These are phyloP conservation scores for Talaromyces sp. DNA, from an alignment of 2,329 filamentous ascomycete species.

Conservation along the genomic window DNA sequence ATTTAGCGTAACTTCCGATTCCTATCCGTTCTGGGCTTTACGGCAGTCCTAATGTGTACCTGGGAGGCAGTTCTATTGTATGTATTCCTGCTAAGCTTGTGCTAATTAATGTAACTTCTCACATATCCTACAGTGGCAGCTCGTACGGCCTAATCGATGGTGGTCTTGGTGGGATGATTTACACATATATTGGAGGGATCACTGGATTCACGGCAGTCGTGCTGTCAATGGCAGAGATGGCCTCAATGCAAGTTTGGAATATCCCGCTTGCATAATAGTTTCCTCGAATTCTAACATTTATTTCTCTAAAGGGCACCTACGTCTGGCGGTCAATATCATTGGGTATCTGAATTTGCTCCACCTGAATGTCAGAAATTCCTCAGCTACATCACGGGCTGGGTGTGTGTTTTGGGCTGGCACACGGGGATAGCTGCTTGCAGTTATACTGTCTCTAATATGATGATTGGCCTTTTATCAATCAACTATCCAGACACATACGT, in stretches of 20 bases:
- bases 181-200: conserved; percentile 48
- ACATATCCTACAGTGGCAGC: conserved; percentile 6
- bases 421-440: conserved; percentile 1
- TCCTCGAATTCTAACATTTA: neutral
- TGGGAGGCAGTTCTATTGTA: conserved; percentile 29
- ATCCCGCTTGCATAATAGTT: neutral
- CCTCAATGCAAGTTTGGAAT: conserved; percentile 36
- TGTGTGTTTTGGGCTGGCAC: conserved; percentile 2
- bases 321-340: conserved; percentile 33
- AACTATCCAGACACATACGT: conserved; percentile 24
- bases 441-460: conserved; percentile 2
- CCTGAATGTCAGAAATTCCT: conserved; percentile 28
- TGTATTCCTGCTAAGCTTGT: conserved; percentile 13
- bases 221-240: conserved; percentile 48
- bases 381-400: conserved; percentile 24
- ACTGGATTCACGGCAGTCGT: conserved; percentile 40
- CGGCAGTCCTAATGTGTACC: conserved; percentile 27
- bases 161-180: conserved; percentile 51
- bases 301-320: conserved; percentile 29
- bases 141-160: conserved; percentile 37
- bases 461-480: neutral
- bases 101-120: neutral
- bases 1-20: conserved; percentile 3
- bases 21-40: conserved; percentile 1
- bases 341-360: conserved; percentile 33